A percentile compares a stretch with the other conserved stretches of the same genome.
These are phyloP conservation scores for Paracoccidioides brasiliensis DNA, from an alignment of 2,329 filamentous ascomycete genomes.

Conservation along the genomic window DNA sequence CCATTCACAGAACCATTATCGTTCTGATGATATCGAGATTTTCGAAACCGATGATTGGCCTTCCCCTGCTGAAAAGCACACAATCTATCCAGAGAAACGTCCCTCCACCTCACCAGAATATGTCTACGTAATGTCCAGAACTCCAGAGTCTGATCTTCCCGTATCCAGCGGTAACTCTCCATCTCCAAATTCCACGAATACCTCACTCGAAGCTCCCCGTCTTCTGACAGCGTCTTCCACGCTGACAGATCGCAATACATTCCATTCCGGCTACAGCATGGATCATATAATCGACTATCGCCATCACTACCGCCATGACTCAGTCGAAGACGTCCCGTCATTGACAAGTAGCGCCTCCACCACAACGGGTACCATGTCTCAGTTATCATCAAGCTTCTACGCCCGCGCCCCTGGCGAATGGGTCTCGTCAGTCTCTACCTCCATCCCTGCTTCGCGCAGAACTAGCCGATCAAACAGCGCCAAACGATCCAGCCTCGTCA, in stretches of 20 bases:
- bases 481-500: constrained; percentile 37
- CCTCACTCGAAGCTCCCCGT: constrained; percentile 31
- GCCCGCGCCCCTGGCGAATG: constrained; percentile 31
- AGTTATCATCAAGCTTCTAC: constrained; percentile 33
- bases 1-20: not conserved
- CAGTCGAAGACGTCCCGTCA: constrained; percentile 38
- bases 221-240: constrained; percentile 28
- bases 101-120: constrained; percentile 32
- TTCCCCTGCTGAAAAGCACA: not conserved
- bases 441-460: constrained; percentile 20
- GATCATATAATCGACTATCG: constrained; percentile 26
- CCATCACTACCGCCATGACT: constrained; percentile 29
- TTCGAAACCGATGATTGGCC: constrained; percentile 21
- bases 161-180: constrained; percentile 32
- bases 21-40: constrained; percentile 18
- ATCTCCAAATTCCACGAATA: constrained; percentile 31
- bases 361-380: constrained; percentile 30
- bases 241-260: constrained; percentile 29
- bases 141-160: constrained; percentile 26
- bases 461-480: constrained; percentile 28
- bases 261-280: constrained; percentile 17
- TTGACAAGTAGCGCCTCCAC: constrained; percentile 38
- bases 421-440: constrained; percentile 32
- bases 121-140: constrained; percentile 25
- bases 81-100: constrained; percentile 27